Conservation (phyloP, 1,139 yeast species). For the Pichia sp. region DNA sequence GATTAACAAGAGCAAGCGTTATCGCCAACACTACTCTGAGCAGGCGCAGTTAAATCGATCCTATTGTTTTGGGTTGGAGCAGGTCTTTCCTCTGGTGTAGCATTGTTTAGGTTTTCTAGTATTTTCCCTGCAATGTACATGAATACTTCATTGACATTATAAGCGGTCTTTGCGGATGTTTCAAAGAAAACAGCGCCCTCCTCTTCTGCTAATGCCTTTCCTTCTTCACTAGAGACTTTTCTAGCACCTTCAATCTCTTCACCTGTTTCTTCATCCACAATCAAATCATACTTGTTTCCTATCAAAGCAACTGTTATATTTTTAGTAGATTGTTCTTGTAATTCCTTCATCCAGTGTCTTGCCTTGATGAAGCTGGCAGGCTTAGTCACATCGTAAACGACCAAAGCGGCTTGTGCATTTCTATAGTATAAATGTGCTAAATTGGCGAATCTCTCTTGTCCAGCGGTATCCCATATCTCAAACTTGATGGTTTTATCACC, state of each 20-base stretch:
- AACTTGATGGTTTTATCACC: conserved; percentile 88
- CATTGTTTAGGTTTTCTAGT: conserved; percentile 38
- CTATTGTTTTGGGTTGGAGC: conserved; percentile 21
- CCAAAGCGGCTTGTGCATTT: conserved; percentile 97
- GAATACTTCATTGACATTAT: conserved; percentile 87
- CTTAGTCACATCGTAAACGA: conserved; percentile 91
- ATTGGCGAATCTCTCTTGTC: conserved; percentile 95
- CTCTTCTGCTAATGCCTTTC: conserved; percentile 70
- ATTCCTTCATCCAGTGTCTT: conserved; percentile 97
- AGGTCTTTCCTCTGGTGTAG: conserved; percentile 14
- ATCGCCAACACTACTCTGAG: conserved; percentile 9
- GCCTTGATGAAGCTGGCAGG: conserved; percentile 98
- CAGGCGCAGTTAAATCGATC: conserved; percentile 33
- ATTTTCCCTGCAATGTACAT: conserved; percentile 83
- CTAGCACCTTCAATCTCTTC: conserved; percentile 42
- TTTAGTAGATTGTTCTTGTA: conserved; percentile 90
- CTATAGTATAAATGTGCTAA: conserved; percentile 97
- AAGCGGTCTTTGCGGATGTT: conserved; percentile 91
- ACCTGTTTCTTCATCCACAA: conserved; percentile 30
- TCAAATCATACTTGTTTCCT: conserved; percentile 82
- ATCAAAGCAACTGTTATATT: conserved; percentile 89
- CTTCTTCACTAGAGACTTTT: conserved; percentile 85
- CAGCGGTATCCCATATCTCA: conserved; percentile 99
- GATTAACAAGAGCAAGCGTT: conserved; percentile 15
- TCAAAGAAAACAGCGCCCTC: conserved; percentile 88